These are phyloP conservation scores for Crassisporium funariophilum DNA, from an alignment of 768 basidiomycete genomes.

Conservation along the genomic window DNA sequence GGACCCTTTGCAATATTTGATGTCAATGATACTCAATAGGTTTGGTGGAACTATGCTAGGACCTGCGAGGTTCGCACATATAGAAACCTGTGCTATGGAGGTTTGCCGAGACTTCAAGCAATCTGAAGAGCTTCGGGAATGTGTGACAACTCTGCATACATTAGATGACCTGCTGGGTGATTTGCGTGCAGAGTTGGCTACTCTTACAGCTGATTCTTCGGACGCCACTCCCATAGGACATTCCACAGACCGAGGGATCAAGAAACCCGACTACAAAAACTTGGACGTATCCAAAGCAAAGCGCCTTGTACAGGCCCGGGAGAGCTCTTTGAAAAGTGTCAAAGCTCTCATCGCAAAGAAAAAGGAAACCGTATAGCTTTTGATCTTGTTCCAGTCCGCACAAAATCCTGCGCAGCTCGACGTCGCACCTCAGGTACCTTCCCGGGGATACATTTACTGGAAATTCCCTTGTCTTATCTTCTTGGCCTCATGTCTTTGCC, in stretches of 20 bases:
- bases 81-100: slow-evolving; percentile 74
- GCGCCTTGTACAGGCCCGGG: slow-evolving; percentile 68
- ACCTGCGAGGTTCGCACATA: slow-evolving; percentile 73
- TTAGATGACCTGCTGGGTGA: slow-evolving; percentile 63
- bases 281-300: slow-evolving; percentile 65
- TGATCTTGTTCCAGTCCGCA: not conserved
- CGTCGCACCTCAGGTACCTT: no score
- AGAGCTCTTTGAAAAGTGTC: slow-evolving; percentile 66
- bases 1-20: not conserved
- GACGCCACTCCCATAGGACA: slow-evolving; percentile 6
- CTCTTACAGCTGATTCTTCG: slow-evolving; percentile 9
- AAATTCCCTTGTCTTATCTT: no score
- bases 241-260: no score
- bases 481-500: no score
- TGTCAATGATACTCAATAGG: slow-evolving; percentile 40
- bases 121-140: slow-evolving; percentile 68
- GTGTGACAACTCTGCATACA: slow-evolving; percentile 52
- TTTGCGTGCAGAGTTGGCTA: slow-evolving; percentile 51
- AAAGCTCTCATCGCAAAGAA: slow-evolving; percentile 54
- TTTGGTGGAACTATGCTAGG: slow-evolving; percentile 83
- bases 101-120: slow-evolving; percentile 71
- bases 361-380: slow-evolving; percentile 29
- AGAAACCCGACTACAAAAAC: slow-evolving; percentile 51
- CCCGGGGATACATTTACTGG: no score
- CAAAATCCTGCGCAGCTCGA: not conserved